These are phyloP conservation scores for Neotropicomus parvogracilis DNA, from an alignment of 1,284 basidiomycete genomes.

Conservation along the genomic window DNA sequence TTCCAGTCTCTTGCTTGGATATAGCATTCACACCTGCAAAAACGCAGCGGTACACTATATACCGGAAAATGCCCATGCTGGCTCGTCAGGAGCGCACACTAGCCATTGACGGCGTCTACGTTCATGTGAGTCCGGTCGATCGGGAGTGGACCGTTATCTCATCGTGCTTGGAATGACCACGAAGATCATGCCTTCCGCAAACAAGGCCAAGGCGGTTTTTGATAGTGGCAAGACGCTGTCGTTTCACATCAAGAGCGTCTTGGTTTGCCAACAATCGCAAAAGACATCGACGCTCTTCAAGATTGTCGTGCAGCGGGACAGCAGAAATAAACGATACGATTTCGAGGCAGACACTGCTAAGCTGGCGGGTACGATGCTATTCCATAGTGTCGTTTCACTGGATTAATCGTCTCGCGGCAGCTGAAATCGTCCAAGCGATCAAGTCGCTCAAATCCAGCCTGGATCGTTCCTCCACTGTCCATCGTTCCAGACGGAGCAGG, in stretches of 20 bases:
- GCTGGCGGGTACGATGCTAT: conserved; percentile 61
- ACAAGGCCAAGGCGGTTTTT: conserved; percentile 79
- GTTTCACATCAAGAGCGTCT: conserved; percentile 88
- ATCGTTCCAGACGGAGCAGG: conserved; percentile 53
- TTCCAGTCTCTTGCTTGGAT: neutral
- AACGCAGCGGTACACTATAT: conserved; percentile 84
- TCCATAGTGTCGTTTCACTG: neutral
- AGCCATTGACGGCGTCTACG: conserved; percentile 93
- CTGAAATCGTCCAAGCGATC: conserved; percentile 69
- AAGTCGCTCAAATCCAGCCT: conserved; percentile 54
- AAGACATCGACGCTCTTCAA: conserved; percentile 86
- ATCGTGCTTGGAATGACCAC: conserved; percentile 10
- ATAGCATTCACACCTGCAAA: neutral
- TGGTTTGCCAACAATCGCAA: conserved; percentile 78
- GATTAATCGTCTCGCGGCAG: conserved; percentile 32
- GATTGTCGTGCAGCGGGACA: conserved; percentile 67
- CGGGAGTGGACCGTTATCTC: neutral
- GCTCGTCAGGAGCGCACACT: conserved; percentile 88
- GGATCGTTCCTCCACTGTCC: conserved; percentile 56
- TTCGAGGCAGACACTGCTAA: conserved; percentile 92
- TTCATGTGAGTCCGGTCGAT: conserved; percentile 64
- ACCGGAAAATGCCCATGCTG: conserved; percentile 91
- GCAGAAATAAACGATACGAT: conserved; percentile 89
- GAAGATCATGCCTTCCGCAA: conserved; percentile 86
- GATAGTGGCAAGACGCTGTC: conserved; percentile 87